phyloP scores from a whole-genome alignment of 345 rosid genomes.

The Zanthoxylum bungeanum region DNA sequence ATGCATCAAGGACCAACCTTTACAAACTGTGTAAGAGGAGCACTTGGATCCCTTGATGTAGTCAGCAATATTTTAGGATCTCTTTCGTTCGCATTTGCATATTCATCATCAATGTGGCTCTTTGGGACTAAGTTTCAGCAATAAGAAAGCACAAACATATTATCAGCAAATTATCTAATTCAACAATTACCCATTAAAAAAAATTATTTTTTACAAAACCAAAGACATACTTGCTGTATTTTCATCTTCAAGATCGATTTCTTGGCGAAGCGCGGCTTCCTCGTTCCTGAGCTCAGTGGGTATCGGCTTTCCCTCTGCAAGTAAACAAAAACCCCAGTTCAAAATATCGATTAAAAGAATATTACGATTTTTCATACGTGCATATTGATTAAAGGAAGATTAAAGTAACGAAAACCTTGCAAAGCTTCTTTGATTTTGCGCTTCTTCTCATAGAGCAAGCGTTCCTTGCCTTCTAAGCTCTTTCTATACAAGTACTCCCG shows the following conservation, averaged over 20 bases:
- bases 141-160: slow-evolving; percentile 5
- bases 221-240: slow-evolving; percentile 53
- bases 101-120: slow-evolving; percentile 85
- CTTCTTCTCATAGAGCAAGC: slow-evolving; percentile 72
- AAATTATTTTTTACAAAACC: neutral
- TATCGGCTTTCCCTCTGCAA: slow-evolving; percentile 85
- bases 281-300: slow-evolving; percentile 91
- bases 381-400: too few relatives aligned
- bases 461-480: slow-evolving; percentile 90
- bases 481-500: slow-evolving; percentile 87
- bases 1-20: slow-evolving; percentile 41
- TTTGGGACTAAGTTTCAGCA: slow-evolving; percentile 51
- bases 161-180: slow-evolving; percentile 2
- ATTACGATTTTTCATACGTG: neutral
- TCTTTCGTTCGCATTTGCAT: slow-evolving; percentile 61
- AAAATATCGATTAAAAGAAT: neutral
- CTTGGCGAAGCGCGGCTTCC: slow-evolving; percentile 75
- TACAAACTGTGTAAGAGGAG: slow-evolving; percentile 69
- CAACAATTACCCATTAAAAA: neutral
- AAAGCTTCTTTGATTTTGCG: slow-evolving; percentile 84
- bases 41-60: slow-evolving; percentile 86
- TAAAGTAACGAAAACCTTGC: slow-evolving; percentile 34
- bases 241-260: slow-evolving; percentile 85
- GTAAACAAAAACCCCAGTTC: neutral
- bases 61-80: slow-evolving; percentile 86